phyloP scores from a whole-genome alignment of 768 basidiomycete genomes.

The Gloeopeniophorella convolvens region DNA sequence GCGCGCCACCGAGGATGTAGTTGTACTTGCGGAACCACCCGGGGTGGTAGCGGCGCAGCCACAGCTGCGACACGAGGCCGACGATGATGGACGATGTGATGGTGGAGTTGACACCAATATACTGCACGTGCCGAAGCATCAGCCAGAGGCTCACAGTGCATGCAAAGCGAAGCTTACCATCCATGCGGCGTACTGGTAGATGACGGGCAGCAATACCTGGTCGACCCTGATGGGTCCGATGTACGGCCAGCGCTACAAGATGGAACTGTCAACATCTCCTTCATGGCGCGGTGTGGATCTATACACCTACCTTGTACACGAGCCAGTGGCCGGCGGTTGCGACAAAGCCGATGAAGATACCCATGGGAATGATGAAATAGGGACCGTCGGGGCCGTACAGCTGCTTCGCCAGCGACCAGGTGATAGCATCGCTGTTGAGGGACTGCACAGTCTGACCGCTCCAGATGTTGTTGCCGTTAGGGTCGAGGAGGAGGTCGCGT shows the following conservation, averaged over 20 bases:
- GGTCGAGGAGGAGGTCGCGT: slow-evolving; percentile 44
- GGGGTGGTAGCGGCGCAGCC: slow-evolving; percentile 18
- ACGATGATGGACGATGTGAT: slow-evolving; percentile 40
- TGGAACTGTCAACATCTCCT: slow-evolving; percentile 1
- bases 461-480: slow-evolving; percentile 57
- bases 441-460: slow-evolving; percentile 33
- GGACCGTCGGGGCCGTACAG: slow-evolving; percentile 48
- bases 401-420: slow-evolving; percentile 57
- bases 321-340: slow-evolving; percentile 50
- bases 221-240: slow-evolving; percentile 48
- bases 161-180: slow-evolving; percentile 22
- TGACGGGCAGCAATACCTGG: slow-evolving; percentile 48
- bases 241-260: slow-evolving; percentile 43
- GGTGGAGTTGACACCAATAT: slow-evolving; percentile 50
- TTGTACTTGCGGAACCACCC: slow-evolving; percentile 64
- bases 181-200: slow-evolving; percentile 40
- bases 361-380: slow-evolving; percentile 51
- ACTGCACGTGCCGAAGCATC: slow-evolving; percentile 19
- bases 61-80: slow-evolving; percentile 50
- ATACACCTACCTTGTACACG: slow-evolving; percentile 38
- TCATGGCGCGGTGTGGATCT: neutral
- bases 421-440: slow-evolving; percentile 52
- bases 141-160: slow-evolving; percentile 4
- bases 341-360: slow-evolving; percentile 46
- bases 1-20: slow-evolving; percentile 58